Conservation (phyloP, 305 asterid genomes). For the Rubia occidens region DNA sequence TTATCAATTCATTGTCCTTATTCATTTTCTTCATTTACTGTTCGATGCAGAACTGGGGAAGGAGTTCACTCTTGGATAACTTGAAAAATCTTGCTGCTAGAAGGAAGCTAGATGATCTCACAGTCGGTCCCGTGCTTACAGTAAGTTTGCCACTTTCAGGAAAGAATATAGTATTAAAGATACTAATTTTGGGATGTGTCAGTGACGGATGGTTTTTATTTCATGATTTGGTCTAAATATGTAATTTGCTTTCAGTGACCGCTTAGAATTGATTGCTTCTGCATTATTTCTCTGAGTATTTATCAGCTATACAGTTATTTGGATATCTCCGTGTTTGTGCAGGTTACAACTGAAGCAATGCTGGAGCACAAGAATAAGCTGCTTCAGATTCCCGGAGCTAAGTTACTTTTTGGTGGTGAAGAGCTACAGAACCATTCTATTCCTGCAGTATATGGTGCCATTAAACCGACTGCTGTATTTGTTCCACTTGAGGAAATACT, state of each 20-base stretch:
- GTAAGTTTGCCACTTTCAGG: slow-evolving; percentile 28
- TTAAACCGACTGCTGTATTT: slow-evolving; percentile 87
- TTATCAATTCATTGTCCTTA: background rate
- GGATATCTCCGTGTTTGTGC: slow-evolving; percentile 11
- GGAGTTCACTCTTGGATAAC: slow-evolving; percentile 49
- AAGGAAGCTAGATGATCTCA: slow-evolving; percentile 77
- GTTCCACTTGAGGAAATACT: slow-evolving; percentile 81
- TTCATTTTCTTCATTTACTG: background rate
- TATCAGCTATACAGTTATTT: background rate
- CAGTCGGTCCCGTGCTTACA: slow-evolving; percentile 90
- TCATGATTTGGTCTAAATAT: background rate
- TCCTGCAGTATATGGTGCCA: slow-evolving; percentile 80
- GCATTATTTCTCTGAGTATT: background rate
- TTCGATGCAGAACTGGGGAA: slow-evolving; percentile 63
- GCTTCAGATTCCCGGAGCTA: slow-evolving; percentile 75
- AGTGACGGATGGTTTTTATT: background rate
- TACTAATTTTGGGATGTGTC: background rate
- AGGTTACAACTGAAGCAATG: slow-evolving; percentile 84
- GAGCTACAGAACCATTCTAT: slow-evolving; percentile 65
- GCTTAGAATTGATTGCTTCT: background rate
- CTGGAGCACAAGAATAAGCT: slow-evolving; percentile 56
- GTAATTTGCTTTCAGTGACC: background rate
- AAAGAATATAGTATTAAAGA: background rate
- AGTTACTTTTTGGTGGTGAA: slow-evolving; percentile 82
- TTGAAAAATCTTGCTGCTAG: slow-evolving; percentile 60